Percentiles rank a stretch among this genome's conserved stretches.
These are phyloP conservation scores for Citrus glauca DNA, from an alignment of 345 rosid species.

Conservation along the genomic window DNA sequence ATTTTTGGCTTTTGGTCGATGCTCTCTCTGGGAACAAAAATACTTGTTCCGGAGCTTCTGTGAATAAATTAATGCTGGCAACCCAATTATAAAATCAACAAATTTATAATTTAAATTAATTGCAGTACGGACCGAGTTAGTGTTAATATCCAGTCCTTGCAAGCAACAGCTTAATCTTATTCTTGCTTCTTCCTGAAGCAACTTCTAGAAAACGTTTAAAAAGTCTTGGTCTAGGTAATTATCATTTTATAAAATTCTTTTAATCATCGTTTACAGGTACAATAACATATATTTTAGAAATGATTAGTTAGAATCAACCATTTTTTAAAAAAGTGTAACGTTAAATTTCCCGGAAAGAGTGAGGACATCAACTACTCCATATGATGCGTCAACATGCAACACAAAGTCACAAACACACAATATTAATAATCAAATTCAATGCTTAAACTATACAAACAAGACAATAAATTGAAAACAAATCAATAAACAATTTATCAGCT, in stretches of 20 bases:
- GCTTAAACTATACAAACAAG: not conserved
- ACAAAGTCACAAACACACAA: not conserved
- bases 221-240: not conserved
- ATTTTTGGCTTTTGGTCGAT: no score
- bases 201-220: not conserved
- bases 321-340: not conserved
- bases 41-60: no score
- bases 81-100: not conserved
- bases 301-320: not conserved
- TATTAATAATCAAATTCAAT: not conserved
- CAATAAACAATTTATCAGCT: not conserved
- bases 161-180: not conserved
- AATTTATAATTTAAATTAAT: no score
- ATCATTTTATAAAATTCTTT: not conserved
- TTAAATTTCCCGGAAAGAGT: slow-evolving; percentile 7
- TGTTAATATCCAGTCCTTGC: not conserved
- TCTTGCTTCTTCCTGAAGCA: slow-evolving; percentile 1
- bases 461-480: not conserved
- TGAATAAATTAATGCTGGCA: not conserved
- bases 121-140: not conserved
- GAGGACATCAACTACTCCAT: slow-evolving; percentile 13
- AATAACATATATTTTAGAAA: not conserved
- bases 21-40: no score
- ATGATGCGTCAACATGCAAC: not conserved
- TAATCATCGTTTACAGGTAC: not conserved